Evolutionary conservation across 495 filamentous ascomycete genomes (phyloP).

Genomic region (Penicillium salamii): DNA sequence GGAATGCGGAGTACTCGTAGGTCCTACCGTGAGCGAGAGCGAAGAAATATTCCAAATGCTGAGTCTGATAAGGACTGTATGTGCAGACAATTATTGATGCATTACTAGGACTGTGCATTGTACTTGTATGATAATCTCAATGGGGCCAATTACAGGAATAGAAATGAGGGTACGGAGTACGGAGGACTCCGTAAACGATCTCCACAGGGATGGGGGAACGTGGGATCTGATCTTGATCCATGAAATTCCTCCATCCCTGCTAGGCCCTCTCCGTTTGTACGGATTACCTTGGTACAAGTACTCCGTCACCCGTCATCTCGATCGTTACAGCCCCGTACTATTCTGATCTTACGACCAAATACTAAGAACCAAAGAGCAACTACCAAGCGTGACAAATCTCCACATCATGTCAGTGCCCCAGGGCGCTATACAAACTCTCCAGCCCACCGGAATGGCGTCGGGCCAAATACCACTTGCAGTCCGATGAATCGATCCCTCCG

Average conservation of each 20-base stretch:
- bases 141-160: no score
- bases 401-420: neutral
- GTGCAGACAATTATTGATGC: no score
- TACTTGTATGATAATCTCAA: no score
- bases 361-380: neutral
- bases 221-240: constrained; percentile 20
- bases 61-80: neutral
- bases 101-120: no score
- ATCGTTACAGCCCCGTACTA: no score
- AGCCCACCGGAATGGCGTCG: neutral
- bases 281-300: no score
- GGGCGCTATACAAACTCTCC: constrained; percentile 1
- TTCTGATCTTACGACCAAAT: no score
- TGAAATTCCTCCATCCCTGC: constrained; percentile 11
- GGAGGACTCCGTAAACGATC: no score
- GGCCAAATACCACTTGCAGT: neutral
- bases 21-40: neutral
- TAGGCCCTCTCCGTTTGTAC: no score
- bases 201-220: constrained; percentile 13
- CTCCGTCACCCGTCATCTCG: no score
- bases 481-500: neutral
- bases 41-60: neutral
- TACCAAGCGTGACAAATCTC: neutral
- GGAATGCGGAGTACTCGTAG: no score
- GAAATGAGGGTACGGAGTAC: neutral